Base-by-base conservation (phyloP, 208 protist species). In the Trypanosoma caninum region DNA sequence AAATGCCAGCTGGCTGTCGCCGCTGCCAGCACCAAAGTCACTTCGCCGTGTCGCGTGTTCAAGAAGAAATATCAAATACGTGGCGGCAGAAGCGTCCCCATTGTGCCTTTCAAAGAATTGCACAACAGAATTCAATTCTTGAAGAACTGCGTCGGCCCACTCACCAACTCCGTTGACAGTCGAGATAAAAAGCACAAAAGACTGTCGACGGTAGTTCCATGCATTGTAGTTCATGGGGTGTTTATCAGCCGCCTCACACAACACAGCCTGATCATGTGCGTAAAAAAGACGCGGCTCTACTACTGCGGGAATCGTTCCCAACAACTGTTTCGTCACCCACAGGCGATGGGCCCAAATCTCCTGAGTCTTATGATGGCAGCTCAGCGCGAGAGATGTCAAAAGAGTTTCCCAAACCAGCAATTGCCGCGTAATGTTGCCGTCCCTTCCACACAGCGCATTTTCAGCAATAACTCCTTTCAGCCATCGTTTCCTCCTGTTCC, bases 181-280 rank as follows among this genome's bases (percentile, higher is more conserved):
- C 30, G 47, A 4, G 22, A 66, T 10, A 30, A 23, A 51, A n/a
- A n/a, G n/a, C 46, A 23, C 4, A 59, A 47, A 13, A 30, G 37
- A 18, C 47, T 55, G 13, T 28, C 87, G 73, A 2, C 78, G 75
- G 31, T 90, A 90, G 0, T 89, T 76, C 82, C 84, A 94, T 2
- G 80, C 84, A 54, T 90, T 89, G 74, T 91, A 94, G 60, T 94
- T 94, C 78, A 91, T 79, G 13, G 54, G 57, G 52, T 94, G 87
- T 18, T 75, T 61, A 42, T 87, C 77, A 8, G 80, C 76, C 0
- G 82, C 74, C 10, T 69, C 65, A 16, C 76, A 56, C 40, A 89
- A 73, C 0, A 71, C 34, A 18, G 38, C 35, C 20, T 75, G 62
- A 40, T 78, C 67, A 34, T 64, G 56, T 5, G 44, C 10, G 16